Evolutionary conservation across 1,284 basidiomycete genomes (phyloP), one percentile per base, ranked within the genome.

Genomic region (Pyrrhoderma lamaoense): DNA sequence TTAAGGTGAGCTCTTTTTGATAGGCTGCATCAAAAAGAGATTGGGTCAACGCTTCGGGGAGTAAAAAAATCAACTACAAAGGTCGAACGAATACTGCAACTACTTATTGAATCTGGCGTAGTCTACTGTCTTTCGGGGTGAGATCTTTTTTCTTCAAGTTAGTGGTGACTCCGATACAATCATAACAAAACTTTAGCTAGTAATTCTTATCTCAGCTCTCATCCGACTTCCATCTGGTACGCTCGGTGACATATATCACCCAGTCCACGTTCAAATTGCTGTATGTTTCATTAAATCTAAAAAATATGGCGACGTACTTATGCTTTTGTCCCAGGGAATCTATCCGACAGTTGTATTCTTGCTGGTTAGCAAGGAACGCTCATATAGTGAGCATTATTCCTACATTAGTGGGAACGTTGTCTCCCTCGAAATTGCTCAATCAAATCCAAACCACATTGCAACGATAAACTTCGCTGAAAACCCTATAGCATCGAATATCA

Each of bases 221-320:
- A 11, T 46, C 31, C 47, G 37, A 8, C 27, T 49, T 23, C 47
- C 47, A 22, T 31, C 21, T 27, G 22, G 40, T 11, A 49, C 39
- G 25, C 19, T 49, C 1, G 48, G 39, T 19, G 39, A 42, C 18
- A 34, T 49, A 22, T 49, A 49, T 22, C 14, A 37, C 3, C 48
- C 48, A 13, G 23, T 49, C 16, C 48, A 42, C 23, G 39, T 43
- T 43, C 48, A 49, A 43, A n/a, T 49, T 21, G 38, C 48, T 11
- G 47, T 49, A 39, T 19, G 47, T 42, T 2, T n/a, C 8, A 13
- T 7, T 11, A 18, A 49, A 13, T 11, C 13, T n/a, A n/a, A n/a
- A 16, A 19, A n/a, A 31, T 22, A 42, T 8, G 27, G 8, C 7
- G 9, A 23, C 37, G 14, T 16, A 42, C 38, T 21, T 11, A 7